Evolutionary conservation across 495 filamentous ascomycete species (phyloP), one percentile per base, ranked within the genome.

Genomic region (Daldinia bambusicola): DNA sequence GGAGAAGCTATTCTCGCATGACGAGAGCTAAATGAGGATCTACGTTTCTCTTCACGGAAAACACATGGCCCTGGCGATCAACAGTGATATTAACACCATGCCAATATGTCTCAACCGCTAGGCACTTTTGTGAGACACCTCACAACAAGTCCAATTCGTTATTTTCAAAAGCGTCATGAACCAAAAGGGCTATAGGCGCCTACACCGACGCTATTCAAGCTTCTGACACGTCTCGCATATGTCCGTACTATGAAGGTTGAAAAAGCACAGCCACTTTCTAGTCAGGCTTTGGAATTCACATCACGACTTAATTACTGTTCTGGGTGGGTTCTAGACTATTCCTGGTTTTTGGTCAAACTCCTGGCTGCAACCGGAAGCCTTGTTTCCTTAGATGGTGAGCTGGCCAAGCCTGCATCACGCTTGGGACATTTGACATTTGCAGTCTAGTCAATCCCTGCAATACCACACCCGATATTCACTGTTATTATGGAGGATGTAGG

Each of bases 311-410:
- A 26, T 72, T 67, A 6, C 53, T 52, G 50, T 38, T 64, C 16
- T 50, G 32, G 45, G 55, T 2, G 18, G 20, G 50, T 48, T 30
- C 58, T 30, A 5, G 50, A 58, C 38, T 55, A 55, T 55, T 30
- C 55, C 43, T 30, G n/a, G 26, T 26, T 51, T n/a, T 38, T 63
- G 55, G 53, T 60, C 48, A 45, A 20, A 45, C 64, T 63, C 70
- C 70, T 72, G 56, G 40, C 51, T 72, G 70, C 64, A 65, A 72
- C 70, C 70, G 70, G 70, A 72, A 68, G 61, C 36, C 18, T 36
- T 20, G 34, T 55, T 65, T 55, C 70, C 70, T 61, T 37, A 7
- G 50, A 72, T 65, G 55, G 55, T 41, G 64, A 71, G 50, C 63
- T 72, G 18, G 18, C n/a, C 50, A 67, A 65, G 56, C 65, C 43